These are phyloP conservation scores for Hypoxylon fuscum DNA, from an alignment of 495 filamentous ascomycete genomes.

Conservation along the genomic window DNA sequence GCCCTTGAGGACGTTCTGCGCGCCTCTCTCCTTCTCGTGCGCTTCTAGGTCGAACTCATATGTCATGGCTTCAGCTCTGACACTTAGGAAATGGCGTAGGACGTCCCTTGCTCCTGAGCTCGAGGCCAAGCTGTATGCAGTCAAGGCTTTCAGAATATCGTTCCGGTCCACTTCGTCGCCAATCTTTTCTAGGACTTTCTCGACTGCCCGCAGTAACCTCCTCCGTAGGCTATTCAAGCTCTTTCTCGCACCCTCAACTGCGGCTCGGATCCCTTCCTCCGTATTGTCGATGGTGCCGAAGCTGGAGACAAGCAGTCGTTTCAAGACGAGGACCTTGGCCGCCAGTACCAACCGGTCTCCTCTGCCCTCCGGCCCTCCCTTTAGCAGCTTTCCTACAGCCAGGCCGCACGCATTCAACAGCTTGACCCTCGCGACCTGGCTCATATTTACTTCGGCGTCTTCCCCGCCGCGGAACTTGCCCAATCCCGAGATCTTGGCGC, in stretches of 20 bases:
- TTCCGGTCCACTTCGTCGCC: conserved; percentile 53
- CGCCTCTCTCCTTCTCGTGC: conserved; percentile 43
- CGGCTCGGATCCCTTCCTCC: conserved; percentile 48
- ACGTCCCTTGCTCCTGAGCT: conserved; percentile 84
- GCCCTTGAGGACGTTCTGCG: conserved; percentile 65
- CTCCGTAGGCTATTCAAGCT: conserved; percentile 68
- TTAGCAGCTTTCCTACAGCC: conserved; percentile 60
- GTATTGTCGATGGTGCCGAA: conserved; percentile 50
- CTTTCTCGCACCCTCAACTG: conserved; percentile 69
- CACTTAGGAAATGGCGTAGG: conserved; percentile 79
- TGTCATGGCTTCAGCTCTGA: conserved; percentile 72
- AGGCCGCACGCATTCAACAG: conserved; percentile 54
- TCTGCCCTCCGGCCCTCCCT: conserved; percentile 35
- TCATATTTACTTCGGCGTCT: conserved; percentile 24
- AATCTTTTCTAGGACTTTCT: conserved; percentile 68
- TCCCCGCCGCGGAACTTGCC: conserved; percentile 56
- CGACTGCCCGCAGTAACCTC: conserved; percentile 70
- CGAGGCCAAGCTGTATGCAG: conserved; percentile 83
- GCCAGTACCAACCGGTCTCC: conserved; percentile 70
- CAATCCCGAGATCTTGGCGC: conserved; percentile 71
- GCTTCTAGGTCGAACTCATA: conserved; percentile 61
- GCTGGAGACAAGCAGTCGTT: conserved; percentile 73
- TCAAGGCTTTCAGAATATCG: conserved; percentile 73
- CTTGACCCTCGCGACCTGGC: conserved; percentile 49
- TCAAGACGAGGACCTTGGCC: conserved; percentile 83